Percentiles rank a stretch among this genome's conserved stretches.
phyloP scores from a whole-genome alignment of 2,329 filamentous ascomycete genomes.

The Neopestalotiopsis clavispora region DNA sequence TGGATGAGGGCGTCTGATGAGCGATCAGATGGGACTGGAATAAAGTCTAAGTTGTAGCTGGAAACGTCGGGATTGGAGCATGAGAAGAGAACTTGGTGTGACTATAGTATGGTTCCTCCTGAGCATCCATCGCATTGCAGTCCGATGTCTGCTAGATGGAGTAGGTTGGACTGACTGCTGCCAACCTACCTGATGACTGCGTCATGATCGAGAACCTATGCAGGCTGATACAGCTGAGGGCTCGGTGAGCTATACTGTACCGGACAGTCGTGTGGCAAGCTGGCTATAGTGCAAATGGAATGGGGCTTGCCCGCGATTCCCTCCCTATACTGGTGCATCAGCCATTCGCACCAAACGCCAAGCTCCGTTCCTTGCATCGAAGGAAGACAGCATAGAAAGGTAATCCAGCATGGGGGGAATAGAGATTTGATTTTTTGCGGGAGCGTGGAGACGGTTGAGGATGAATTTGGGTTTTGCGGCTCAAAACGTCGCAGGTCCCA shows the following conservation, averaged over 20 bases:
- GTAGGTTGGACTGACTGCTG: not conserved
- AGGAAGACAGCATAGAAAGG: not conserved
- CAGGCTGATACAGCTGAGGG: not conserved
- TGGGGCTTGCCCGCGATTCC: not conserved
- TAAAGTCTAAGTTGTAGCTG: not conserved
- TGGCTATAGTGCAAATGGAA: not conserved
- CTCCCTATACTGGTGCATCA: not conserved
- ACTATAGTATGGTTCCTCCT: not conserved
- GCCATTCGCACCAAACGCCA: not conserved
- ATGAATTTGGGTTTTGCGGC: slow-evolving; percentile 33
- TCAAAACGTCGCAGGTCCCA: slow-evolving; percentile 39
- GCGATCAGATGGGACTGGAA: slow-evolving; percentile 7
- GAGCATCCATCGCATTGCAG: not conserved
- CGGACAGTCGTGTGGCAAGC: not conserved
- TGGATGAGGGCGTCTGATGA: not conserved
- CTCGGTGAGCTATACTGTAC: not conserved
- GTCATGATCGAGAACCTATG: not conserved
- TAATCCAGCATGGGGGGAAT: not conserved
- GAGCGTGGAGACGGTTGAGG: slow-evolving; percentile 5
- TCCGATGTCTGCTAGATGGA: not conserved
- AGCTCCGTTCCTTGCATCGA: not conserved
- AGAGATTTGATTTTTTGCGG: not conserved
- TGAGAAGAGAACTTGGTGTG: not conserved
- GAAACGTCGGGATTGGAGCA: not conserved
- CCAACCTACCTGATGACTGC: not conserved